Evolutionary conservation across 805 yeast genomes (phyloP).

Genomic region (Nakazawaea siamensis): DNA sequence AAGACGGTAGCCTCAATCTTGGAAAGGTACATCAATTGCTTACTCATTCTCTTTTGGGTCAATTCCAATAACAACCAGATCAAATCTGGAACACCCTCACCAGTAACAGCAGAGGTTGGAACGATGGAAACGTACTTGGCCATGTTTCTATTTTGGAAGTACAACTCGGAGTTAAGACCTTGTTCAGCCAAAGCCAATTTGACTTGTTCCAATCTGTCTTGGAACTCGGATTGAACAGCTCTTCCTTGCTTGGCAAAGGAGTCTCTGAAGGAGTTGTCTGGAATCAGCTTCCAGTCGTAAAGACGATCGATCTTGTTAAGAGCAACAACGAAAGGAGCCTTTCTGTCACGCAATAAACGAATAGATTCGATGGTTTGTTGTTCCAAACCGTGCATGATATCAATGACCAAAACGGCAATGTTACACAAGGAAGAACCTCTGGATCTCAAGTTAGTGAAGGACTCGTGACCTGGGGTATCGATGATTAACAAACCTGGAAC

Average conservation of each 20-base stretch:
- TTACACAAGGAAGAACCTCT: constrained; percentile 99
- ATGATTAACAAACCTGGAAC: constrained; percentile 96
- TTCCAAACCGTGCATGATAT: constrained; percentile 98
- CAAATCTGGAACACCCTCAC: constrained; percentile 99
- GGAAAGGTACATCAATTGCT: constrained; percentile 92
- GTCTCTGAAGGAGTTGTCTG: constrained; percentile 94
- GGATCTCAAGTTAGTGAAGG: constrained; percentile 92
- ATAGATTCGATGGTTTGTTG: constrained; percentile 96
- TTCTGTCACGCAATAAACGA: constrained; percentile 85
- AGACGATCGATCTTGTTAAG: constrained; percentile 96
- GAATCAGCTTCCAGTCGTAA: constrained; percentile 86
- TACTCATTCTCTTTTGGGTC: constrained; percentile 98
- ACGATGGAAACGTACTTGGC: constrained; percentile 91
- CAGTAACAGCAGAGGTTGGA: constrained; percentile 98
- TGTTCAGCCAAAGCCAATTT: constrained; percentile 93
- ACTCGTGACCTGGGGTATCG: constrained; percentile 99
- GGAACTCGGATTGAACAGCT: constrained; percentile 88
- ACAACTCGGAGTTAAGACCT: constrained; percentile 95
- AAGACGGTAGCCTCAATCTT: constrained; percentile 92
- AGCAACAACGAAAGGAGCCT: constrained; percentile 97
- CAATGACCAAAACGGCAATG: constrained; percentile 96
- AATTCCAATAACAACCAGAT: constrained; percentile 90
- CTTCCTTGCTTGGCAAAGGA: constrained; percentile 75
- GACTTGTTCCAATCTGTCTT: constrained; percentile 76
- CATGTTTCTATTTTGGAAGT: constrained; percentile 90